phyloP scores from a whole-genome alignment of 768 basidiomycete genomes.

The Serendipita vermifera region DNA sequence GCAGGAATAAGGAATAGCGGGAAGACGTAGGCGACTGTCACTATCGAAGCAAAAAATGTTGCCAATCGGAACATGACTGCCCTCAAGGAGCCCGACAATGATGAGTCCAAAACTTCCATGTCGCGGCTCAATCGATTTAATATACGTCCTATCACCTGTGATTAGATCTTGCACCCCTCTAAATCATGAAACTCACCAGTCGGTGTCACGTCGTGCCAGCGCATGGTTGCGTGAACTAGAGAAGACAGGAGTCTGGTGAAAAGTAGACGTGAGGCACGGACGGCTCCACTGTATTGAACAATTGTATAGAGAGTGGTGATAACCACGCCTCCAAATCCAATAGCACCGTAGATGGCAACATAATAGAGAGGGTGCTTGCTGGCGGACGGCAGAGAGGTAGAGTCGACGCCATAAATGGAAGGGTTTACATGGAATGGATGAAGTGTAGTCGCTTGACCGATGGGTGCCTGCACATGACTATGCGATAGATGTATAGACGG shows the following conservation, averaged over 20 bases:
- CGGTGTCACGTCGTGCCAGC: conserved; percentile 20
- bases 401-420: not conserved
- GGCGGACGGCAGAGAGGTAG: conserved; percentile 10
- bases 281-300: conserved; percentile 33
- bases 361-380: conserved; percentile 15
- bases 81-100: conserved; percentile 6
- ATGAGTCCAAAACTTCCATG: conserved; percentile 17
- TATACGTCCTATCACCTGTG: conserved; percentile 17
- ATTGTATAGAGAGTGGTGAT: not conserved
- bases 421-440: not conserved
- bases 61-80: conserved; percentile 11
- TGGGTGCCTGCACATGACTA: not conserved
- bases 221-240: conserved; percentile 17
- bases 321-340: conserved; percentile 12
- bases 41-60: conserved; percentile 10
- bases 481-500: not conserved
- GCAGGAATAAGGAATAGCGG: conserved; percentile 13
- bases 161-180: no score
- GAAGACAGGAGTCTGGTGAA: conserved; percentile 14
- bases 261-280: conserved; percentile 29
- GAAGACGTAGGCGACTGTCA: conserved; percentile 17
- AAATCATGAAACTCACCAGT: conserved; percentile 11
- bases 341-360: conserved; percentile 14
- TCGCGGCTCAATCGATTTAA: conserved; percentile 23
- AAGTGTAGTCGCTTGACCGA: not conserved